phyloP scores from a whole-genome alignment of 2,329 filamentous ascomycete genomes.

The Tolypocladium endophyticum region DNA sequence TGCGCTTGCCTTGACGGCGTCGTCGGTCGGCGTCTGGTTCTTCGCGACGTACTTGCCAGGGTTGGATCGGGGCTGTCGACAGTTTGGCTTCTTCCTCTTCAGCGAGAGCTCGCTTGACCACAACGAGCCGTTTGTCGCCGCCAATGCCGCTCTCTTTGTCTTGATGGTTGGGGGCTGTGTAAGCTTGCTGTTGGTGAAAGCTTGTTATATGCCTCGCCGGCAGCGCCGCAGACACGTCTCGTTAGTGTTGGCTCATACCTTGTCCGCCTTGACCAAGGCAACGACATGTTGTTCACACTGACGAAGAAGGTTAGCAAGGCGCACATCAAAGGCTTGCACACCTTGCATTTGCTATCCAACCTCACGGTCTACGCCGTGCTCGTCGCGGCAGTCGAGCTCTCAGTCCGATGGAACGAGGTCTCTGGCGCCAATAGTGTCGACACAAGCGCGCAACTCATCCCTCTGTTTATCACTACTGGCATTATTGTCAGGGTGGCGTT shows the following conservation, averaged over 20 bases:
- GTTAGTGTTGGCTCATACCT: conserved; percentile 9
- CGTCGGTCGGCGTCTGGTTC: conserved; percentile 21
- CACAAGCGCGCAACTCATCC: conserved; percentile 18
- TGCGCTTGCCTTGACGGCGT: conserved; percentile 13
- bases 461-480: conserved; percentile 19
- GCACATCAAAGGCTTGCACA: not conserved
- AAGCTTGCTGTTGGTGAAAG: conserved; percentile 5
- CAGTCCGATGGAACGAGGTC: conserved; percentile 22
- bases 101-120: conserved; percentile 14
- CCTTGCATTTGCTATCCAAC: conserved; percentile 8
- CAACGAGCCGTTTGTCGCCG: conserved; percentile 14
- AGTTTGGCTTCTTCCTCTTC: conserved; percentile 24
- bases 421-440: conserved; percentile 11
- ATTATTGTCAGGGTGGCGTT: conserved; percentile 15
- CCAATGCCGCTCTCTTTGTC: conserved; percentile 20
- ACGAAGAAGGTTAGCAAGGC: not conserved
- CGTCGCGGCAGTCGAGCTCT: conserved; percentile 20
- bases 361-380: conserved; percentile 16
- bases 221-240: conserved; percentile 9
- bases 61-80: conserved; percentile 12
- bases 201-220: not conserved
- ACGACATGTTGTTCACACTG: not conserved
- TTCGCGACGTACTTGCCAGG: conserved; percentile 15
- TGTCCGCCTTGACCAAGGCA: not conserved
- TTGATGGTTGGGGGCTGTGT: conserved; percentile 13